phyloP scores from a whole-genome alignment of 306 rosid species.

The Delonix regia region DNA sequence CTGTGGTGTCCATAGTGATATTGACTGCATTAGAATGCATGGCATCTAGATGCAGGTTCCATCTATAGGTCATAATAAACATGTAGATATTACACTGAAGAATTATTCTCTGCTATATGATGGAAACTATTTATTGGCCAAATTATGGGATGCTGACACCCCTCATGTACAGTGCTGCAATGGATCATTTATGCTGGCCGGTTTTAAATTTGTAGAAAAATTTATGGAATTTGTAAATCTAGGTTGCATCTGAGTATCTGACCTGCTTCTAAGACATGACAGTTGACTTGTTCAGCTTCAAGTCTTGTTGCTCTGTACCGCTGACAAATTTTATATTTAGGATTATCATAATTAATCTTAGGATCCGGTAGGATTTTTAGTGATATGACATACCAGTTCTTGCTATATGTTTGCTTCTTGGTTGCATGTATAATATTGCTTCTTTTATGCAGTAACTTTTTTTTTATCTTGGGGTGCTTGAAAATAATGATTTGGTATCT shows the following conservation, averaged over 20 bases:
- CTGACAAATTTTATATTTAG: slow-evolving; percentile 15
- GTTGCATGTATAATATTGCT: not conserved
- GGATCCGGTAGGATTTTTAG: slow-evolving; percentile 11
- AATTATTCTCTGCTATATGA: not conserved
- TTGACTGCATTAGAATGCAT: slow-evolving; percentile 11
- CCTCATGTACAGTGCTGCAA: not conserved
- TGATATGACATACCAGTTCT: not conserved
- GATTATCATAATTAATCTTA: not conserved
- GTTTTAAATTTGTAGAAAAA: not conserved
- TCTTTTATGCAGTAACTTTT: not conserved
- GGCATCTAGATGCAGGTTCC: slow-evolving; percentile 1
- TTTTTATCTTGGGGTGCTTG: not conserved
- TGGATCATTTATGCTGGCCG: not conserved
- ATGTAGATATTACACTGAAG: not conserved
- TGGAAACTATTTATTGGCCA: slow-evolving; percentile 15
- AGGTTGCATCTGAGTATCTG: not conserved
- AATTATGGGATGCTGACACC: not conserved
- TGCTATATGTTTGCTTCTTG: not conserved
- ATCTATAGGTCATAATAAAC: not conserved
- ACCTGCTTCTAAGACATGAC: not conserved
- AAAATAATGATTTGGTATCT: not conserved
- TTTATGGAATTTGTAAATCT: slow-evolving; percentile 10
- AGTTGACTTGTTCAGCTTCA: slow-evolving; percentile 12
- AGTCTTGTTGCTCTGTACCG: not conserved
- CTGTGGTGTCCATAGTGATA: not conserved